A percentile compares a stretch with the other conserved stretches of the same genome.
Evolutionary conservation across 2,329 filamentous ascomycete species (phyloP).

Genomic region (Fusarium nurragi): DNA sequence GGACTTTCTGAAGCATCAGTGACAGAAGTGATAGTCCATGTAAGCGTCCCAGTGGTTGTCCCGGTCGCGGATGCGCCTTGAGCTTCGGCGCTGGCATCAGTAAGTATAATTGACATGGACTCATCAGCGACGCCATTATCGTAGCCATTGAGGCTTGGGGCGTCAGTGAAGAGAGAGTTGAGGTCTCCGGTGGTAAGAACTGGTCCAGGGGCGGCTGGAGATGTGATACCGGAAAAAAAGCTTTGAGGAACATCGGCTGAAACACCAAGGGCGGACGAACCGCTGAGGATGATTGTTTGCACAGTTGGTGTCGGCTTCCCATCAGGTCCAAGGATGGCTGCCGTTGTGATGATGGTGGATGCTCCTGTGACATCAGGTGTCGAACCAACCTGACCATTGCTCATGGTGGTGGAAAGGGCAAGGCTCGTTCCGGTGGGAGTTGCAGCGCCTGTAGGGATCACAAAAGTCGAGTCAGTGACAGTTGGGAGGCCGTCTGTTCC

Average conservation of each 20-base stretch:
- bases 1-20: conserved; percentile 37
- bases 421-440: conserved; percentile 33
- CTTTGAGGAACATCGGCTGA: conserved; percentile 27
- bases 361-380: conserved; percentile 21
- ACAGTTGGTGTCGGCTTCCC: conserved; percentile 47
- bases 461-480: conserved; percentile 46
- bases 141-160: conserved; percentile 45
- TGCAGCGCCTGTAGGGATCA: conserved; percentile 37
- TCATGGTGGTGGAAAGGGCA: conserved; percentile 23
- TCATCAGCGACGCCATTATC: conserved; percentile 20
- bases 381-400: conserved; percentile 8
- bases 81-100: conserved; percentile 27
- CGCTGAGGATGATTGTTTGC: conserved; percentile 47
- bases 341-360: conserved; percentile 47
- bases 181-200: conserved; percentile 17
- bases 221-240: conserved; percentile 28
- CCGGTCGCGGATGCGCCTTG: conserved; percentile 23
- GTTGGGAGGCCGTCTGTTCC: conserved; percentile 46
- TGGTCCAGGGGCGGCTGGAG: conserved; percentile 25
- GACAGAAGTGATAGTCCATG: conserved; percentile 40
- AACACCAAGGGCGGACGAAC: conserved; percentile 34
- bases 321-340: conserved; percentile 47
- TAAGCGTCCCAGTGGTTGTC: conserved; percentile 39
- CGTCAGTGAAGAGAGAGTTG: conserved; percentile 13
- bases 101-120: conserved; percentile 36